phyloP scores from a whole-genome alignment of 1,284 basidiomycete species.

The Vanrija sp. region DNA sequence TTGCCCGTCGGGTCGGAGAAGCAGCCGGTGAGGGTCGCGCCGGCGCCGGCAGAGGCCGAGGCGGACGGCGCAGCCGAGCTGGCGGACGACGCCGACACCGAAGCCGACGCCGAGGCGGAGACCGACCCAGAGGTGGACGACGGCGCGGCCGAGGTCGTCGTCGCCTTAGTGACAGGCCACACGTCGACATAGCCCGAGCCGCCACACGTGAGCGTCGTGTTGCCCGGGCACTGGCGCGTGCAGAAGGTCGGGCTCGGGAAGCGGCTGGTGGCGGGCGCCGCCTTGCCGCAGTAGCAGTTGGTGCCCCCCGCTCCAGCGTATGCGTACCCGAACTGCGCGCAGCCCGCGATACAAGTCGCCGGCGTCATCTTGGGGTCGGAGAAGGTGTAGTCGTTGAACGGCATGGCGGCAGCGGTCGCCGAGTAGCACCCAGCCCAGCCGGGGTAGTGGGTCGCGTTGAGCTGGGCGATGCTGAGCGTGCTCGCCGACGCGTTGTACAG shows the following conservation, averaged over 20 bases:
- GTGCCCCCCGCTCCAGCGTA: constrained; percentile 12
- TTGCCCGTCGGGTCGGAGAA: neutral
- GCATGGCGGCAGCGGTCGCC: neutral
- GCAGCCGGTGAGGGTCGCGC: constrained; percentile 14
- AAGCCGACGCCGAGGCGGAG: no score
- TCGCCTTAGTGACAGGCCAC: no score
- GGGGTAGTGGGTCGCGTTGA: neutral
- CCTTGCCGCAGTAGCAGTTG: constrained; percentile 15
- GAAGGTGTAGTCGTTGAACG: constrained; percentile 4
- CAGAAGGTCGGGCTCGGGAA: constrained; percentile 8
- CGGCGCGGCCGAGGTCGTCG: neutral
- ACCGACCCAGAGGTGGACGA: neutral
- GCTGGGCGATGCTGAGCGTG: neutral
- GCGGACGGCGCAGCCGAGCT: no score
- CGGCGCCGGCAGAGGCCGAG: constrained; percentile 3
- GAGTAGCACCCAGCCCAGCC: constrained; percentile 6
- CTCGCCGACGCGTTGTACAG: neutral
- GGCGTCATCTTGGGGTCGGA: constrained; percentile 13
- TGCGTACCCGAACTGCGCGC: constrained; percentile 7
- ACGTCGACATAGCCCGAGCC: neutral
- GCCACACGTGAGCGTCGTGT: constrained; percentile 10
- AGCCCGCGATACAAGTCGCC: constrained; percentile 8
- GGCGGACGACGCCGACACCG: no score
- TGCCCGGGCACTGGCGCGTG: constrained; percentile 12
- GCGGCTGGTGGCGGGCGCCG: neutral